Evolutionary conservation across 768 basidiomycete species (phyloP), one percentile per base, ranked within the genome.

Genomic region (Mycena leptocephala): DNA sequence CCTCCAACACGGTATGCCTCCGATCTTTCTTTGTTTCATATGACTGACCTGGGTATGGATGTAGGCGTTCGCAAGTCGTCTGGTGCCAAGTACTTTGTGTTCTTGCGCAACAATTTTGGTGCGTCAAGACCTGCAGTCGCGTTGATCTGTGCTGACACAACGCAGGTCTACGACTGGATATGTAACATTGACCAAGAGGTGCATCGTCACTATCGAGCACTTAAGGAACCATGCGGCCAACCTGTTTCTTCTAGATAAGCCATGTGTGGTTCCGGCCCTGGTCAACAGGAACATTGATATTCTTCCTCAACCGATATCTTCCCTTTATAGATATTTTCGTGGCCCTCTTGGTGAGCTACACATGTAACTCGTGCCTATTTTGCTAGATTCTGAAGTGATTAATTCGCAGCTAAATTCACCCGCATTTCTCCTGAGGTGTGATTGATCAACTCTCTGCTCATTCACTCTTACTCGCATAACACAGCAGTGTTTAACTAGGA

Each of bases 241-340:
- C n/a, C n/a, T n/a, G n/a, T n/a, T n/a, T n/a, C n/a, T 14, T 33
- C 1, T 59, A 83, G 81, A 75, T 83, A 10, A 65, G 64, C 24
- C 75, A 78, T 41, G 75, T 83, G 62, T 82, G 81, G 83, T 62
- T 70, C 5, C 46, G 71, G 10, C 76, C 80, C 14, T 77, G 74
- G 73, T 71, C 72, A 22, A 65, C 78, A n/a, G 79, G 79, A 51
- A 80, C 79, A 13, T n/a, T 76, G 11, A 41, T 84, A 24, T 84
- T 84, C 73, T 67, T 80, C 18, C 48, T 81, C 33, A 84, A 84
- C 63, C 82, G 83, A 1, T 84, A 84, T 72, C 76, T 80, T 26
- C 83, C 83, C 8, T 84, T 83, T 67, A 72, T 83, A 48, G 83
- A 84, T 53, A 79, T 79, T 18, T 76, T 79, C 35, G 20, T 84